These are phyloP conservation scores for Immersiporthe knoxdaviesiana DNA, from an alignment of 2,329 filamentous ascomycete species.

Conservation along the genomic window DNA sequence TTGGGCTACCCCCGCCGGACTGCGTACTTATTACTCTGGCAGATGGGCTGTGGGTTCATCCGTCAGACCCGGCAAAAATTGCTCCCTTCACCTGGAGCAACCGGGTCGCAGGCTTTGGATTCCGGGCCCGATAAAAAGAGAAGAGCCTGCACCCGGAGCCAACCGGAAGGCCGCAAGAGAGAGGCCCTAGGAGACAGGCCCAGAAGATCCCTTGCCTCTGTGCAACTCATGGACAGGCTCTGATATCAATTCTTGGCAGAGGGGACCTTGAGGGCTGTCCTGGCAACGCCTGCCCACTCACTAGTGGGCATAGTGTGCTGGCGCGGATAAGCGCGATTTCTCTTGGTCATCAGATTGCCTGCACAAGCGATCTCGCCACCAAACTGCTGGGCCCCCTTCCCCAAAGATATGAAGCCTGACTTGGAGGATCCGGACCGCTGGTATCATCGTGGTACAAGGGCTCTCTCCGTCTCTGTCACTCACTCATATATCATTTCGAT, in stretches of 20 bases:
- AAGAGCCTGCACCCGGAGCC: neutral
- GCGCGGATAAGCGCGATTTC: slow-evolving; percentile 26
- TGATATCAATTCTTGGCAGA: slow-evolving; percentile 11
- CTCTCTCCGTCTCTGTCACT: no score
- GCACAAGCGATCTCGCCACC: slow-evolving; percentile 24
- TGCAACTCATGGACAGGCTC: neutral
- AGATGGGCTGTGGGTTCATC: slow-evolving; percentile 13
- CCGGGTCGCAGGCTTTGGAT: neutral
- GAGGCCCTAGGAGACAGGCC: neutral
- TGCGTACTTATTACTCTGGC: neutral
- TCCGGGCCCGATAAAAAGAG: slow-evolving; percentile 8
- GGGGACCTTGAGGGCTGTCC: neutral
- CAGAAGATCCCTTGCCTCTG: neutral
- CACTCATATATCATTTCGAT: neutral
- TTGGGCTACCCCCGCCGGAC: slow-evolving; percentile 18
- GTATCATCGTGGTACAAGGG: neutral
- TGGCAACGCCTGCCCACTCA: neutral
- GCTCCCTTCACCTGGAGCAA: neutral
- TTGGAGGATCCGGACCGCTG: neutral
- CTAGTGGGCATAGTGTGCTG: neutral
- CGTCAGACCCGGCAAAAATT: slow-evolving; percentile 1
- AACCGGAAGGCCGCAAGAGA: slow-evolving; percentile 1
- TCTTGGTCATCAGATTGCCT: slow-evolving; percentile 21
- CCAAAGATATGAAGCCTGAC: neutral
- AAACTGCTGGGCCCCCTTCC: slow-evolving; percentile 13